Percentiles rank a stretch among this genome's conserved stretches.
Conservation (phyloP, 2,329 filamentous ascomycete genomes). For the Rhinocladiella mackenziei region DNA sequence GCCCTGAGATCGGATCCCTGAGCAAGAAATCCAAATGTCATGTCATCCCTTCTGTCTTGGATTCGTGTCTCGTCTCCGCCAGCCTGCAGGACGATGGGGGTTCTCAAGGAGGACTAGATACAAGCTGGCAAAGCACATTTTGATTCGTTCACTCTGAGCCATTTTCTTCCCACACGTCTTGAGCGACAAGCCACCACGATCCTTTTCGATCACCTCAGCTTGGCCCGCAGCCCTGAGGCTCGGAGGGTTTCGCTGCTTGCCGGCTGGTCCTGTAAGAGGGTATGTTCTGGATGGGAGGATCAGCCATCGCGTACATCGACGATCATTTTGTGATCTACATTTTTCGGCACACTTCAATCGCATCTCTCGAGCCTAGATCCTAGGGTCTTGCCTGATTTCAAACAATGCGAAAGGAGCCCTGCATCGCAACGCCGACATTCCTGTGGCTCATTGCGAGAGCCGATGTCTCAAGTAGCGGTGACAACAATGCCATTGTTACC, state of each 20-base stretch:
- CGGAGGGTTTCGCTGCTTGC: too few species aligned
- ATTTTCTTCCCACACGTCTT: constrained; percentile 3
- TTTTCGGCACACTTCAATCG: neutral
- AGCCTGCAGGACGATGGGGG: constrained; percentile 2
- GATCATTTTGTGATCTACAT: constrained; percentile 18
- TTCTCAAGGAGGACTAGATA: neutral
- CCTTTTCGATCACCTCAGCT: constrained; percentile 15
- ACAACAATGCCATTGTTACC: constrained; percentile 10
- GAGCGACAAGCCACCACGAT: constrained; percentile 10
- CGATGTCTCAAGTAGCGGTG: constrained; percentile 20
- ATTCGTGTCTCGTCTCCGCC: constrained; percentile 11
- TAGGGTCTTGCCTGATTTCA: neutral
- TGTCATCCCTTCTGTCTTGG: constrained; percentile 10
- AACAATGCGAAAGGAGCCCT: neutral
- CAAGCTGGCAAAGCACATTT: neutral
- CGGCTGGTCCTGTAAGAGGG: constrained; percentile 13
- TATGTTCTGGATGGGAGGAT: constrained; percentile 20
- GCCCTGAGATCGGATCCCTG: too few species aligned
- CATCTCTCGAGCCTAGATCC: neutral
- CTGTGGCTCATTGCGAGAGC: constrained; percentile 1
- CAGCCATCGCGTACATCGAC: constrained; percentile 6
- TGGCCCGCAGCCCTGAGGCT: constrained; percentile 1
- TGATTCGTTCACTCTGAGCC: constrained; percentile 11
- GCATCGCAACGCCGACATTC: neutral
- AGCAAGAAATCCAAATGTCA: too few species aligned